Evolutionary conservation across 495 filamentous ascomycete species (phyloP).

Genomic region (Xylaria scruposa): DNA sequence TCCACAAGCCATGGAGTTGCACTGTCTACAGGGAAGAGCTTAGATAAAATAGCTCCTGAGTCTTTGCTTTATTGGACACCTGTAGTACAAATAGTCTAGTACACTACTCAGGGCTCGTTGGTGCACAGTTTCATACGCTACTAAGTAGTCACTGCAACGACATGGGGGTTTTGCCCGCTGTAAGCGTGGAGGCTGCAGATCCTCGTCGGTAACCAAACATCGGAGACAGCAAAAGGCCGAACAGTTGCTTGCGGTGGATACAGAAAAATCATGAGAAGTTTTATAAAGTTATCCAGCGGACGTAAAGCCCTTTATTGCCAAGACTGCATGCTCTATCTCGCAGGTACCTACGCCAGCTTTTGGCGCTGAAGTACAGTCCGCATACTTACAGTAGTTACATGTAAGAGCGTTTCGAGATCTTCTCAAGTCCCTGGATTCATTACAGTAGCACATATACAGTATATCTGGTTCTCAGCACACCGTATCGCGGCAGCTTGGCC

Average conservation of each 20-base stretch:
- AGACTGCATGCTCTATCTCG: background rate
- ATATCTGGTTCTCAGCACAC: background rate
- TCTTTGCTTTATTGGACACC: background rate
- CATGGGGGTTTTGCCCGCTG: background rate
- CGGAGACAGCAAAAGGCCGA: slow-evolving; percentile 1
- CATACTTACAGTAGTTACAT: background rate
- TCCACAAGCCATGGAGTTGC: background rate
- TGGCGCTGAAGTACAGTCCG: background rate
- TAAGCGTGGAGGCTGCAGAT: background rate
- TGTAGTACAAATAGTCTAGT: background rate
- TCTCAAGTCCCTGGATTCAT: background rate
- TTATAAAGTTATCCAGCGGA: background rate
- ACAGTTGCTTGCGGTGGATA: background rate
- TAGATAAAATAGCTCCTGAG: background rate
- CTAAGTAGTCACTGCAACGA: background rate
- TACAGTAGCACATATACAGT: background rate
- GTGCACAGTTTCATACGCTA: background rate
- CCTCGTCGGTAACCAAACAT: background rate
- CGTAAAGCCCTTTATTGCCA: background rate
- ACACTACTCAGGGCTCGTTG: background rate
- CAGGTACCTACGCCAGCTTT: background rate
- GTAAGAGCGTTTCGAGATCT: slow-evolving; percentile 5
- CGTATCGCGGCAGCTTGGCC: background rate
- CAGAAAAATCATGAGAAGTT: background rate
- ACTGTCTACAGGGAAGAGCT: slow-evolving; percentile 3